These are phyloP conservation scores for Omphalotus guepiniiformis DNA, from an alignment of 768 basidiomycete species.

Conservation along the genomic window DNA sequence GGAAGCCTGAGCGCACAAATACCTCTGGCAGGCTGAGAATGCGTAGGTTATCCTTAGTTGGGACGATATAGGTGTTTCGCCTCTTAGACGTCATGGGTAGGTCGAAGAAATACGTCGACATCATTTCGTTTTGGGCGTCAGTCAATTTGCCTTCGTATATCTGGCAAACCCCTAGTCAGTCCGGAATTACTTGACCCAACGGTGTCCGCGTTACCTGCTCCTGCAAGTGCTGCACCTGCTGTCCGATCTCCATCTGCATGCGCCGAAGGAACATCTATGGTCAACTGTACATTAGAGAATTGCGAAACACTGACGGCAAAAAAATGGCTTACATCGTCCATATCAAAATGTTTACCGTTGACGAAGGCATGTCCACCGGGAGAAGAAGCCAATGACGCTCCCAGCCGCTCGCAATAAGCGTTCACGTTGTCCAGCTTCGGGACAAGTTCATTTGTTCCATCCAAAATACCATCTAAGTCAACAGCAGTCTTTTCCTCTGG, in stretches of 20 bases:
- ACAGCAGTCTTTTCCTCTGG: slow-evolving; percentile 11
- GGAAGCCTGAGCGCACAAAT: slow-evolving; percentile 43
- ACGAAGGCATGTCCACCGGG: slow-evolving; percentile 71
- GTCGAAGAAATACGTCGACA: slow-evolving; percentile 86
- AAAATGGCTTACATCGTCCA: slow-evolving; percentile 56
- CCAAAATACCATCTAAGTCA: slow-evolving; percentile 38
- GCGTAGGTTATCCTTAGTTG: slow-evolving; percentile 42
- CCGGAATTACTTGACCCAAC: not conserved
- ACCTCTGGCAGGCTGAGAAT: slow-evolving; percentile 56
- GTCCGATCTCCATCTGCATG: slow-evolving; percentile 55
- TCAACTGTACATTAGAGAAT: no score
- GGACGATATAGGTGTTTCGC: slow-evolving; percentile 75
- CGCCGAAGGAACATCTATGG: slow-evolving; percentile 59
- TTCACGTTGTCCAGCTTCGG: slow-evolving; percentile 39
- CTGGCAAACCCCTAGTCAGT: slow-evolving; percentile 28
- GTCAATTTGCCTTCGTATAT: slow-evolving; percentile 54
- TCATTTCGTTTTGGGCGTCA: slow-evolving; percentile 45
- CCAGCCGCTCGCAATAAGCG: slow-evolving; percentile 58
- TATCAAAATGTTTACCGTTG: slow-evolving; percentile 76
- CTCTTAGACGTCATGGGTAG: slow-evolving; percentile 66
- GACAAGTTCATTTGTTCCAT: slow-evolving; percentile 22
- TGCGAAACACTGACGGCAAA: not conserved
- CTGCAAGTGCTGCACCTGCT: slow-evolving; percentile 67
- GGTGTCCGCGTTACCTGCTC: slow-evolving; percentile 50
- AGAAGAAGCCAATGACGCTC: slow-evolving; percentile 34